phyloP scores from a whole-genome alignment of 192 early-diverging fungal species.

The Gorgonomyces haynaldii region DNA sequence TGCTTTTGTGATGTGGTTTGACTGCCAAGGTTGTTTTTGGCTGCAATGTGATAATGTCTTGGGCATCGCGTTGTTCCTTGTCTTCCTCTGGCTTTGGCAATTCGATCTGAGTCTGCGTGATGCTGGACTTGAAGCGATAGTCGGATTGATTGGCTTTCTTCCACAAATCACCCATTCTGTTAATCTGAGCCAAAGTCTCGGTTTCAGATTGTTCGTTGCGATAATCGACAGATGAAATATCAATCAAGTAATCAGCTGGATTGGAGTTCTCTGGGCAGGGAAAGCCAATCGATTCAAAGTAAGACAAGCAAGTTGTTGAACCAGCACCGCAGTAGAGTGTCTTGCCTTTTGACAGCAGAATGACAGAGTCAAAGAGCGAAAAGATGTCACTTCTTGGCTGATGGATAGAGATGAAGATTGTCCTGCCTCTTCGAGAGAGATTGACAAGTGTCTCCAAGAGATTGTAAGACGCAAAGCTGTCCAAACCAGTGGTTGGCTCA shows the following conservation, averaged over 20 bases:
- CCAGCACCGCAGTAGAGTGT: constrained; percentile 52
- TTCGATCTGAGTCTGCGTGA: too few relatives aligned
- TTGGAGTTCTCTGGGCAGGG: constrained; percentile 50
- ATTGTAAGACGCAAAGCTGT: constrained; percentile 46
- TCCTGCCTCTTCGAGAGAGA: constrained; percentile 22
- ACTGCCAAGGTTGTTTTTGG: not conserved
- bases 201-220: constrained; percentile 16
- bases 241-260: constrained; percentile 58
- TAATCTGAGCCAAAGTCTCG: not conserved
- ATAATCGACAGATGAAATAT: constrained; percentile 33
- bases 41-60: too few relatives aligned
- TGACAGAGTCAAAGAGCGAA: constrained; percentile 67
- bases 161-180: not conserved
- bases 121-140: too few relatives aligned
- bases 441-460: constrained; percentile 34
- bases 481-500: constrained; percentile 48
- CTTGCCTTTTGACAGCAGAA: constrained; percentile 59
- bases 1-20: not conserved
- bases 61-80: too few relatives aligned
- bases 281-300: constrained; percentile 45
- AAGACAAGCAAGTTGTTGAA: constrained; percentile 19
- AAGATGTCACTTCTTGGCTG: constrained; percentile 80
- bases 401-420: constrained; percentile 78
- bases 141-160: too few relatives aligned
- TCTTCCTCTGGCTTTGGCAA: too few relatives aligned